A percentile compares a stretch with the other conserved stretches of the same genome.
These are phyloP conservation scores for Aureobasidium mangrovei DNA, from an alignment of 2,329 filamentous ascomycete genomes.

Conservation along the genomic window DNA sequence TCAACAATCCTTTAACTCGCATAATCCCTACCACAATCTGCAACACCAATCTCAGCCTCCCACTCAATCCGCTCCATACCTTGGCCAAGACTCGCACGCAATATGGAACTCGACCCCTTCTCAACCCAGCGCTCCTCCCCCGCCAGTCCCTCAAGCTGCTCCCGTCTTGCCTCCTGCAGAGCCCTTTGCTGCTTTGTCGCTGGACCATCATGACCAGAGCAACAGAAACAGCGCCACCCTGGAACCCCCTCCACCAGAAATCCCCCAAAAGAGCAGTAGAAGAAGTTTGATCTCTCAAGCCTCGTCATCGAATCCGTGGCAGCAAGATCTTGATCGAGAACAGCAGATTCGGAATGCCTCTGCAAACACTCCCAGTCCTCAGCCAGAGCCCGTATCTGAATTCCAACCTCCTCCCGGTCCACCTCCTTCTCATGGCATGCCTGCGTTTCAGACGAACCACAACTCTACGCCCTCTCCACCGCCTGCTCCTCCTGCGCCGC, in stretches of 20 bases:
- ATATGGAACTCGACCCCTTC: constrained; percentile 30
- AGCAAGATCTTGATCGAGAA: constrained; percentile 19
- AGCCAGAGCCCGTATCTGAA: not conserved
- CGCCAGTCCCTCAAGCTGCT: constrained; percentile 28
- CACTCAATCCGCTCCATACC: constrained; percentile 26
- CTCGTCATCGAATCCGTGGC: constrained; percentile 14
- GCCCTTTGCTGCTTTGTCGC: constrained; percentile 30
- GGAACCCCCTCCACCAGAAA: not conserved
- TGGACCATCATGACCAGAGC: constrained; percentile 21
- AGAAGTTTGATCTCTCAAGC: not conserved
- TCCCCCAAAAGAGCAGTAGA: constrained; percentile 11
- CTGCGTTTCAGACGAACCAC: not conserved
- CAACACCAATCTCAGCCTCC: constrained; percentile 31
- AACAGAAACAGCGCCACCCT: not conserved
- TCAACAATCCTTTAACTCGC: constrained; percentile 28
- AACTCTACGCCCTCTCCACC: not conserved
- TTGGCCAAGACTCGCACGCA: constrained; percentile 29
- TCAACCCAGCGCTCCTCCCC: constrained; percentile 18
- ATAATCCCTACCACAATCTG: constrained; percentile 34
- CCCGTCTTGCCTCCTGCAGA: constrained; percentile 33
- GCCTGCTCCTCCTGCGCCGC: not conserved
- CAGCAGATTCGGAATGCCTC: constrained; percentile 16
- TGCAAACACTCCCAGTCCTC: not conserved
- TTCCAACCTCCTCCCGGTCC: constrained; percentile 1
- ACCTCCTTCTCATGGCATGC: not conserved